Conservation (phyloP, 2,329 filamentous ascomycete species). For the Clarireedia hainanense region DNA sequence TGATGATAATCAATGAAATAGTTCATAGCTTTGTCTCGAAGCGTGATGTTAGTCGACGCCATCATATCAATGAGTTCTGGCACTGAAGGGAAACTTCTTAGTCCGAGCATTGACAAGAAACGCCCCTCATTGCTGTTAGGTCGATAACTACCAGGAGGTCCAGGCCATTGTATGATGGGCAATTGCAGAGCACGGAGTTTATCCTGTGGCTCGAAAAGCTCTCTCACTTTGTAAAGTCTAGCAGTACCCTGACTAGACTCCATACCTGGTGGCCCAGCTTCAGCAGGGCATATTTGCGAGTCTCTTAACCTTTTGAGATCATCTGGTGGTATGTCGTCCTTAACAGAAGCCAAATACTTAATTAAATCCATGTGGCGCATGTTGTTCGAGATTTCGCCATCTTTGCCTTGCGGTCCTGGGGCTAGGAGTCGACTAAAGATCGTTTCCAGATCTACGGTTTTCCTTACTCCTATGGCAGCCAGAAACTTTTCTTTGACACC, state of each 20-base stretch:
- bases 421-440: constrained; percentile 83
- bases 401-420: constrained; percentile 41
- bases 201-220: constrained; percentile 75
- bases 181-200: constrained; percentile 61
- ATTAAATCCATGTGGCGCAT: constrained; percentile 95
- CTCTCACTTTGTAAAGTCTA: constrained; percentile 61
- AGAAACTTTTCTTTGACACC: constrained; percentile 89
- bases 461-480: constrained; percentile 75
- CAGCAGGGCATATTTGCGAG: constrained; percentile 76
- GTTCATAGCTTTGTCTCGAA: constrained; percentile 63
- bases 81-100: constrained; percentile 63
- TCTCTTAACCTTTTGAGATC: constrained; percentile 73
- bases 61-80: constrained; percentile 73
- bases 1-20: constrained; percentile 81
- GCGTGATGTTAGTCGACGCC: constrained; percentile 46
- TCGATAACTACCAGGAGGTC: constrained; percentile 52
- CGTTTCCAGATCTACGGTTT: constrained; percentile 88
- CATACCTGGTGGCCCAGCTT: constrained; percentile 48
- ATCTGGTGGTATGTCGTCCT: constrained; percentile 73
- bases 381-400: constrained; percentile 40
- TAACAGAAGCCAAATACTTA: constrained; percentile 86
- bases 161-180: constrained; percentile 77
- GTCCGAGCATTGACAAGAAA: constrained; percentile 66
- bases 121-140: constrained; percentile 61
- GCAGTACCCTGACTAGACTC: constrained; percentile 45